Base-by-base conservation (phyloP, 192 early-diverging fungal genomes). In the Dissophora globulifera region DNA sequence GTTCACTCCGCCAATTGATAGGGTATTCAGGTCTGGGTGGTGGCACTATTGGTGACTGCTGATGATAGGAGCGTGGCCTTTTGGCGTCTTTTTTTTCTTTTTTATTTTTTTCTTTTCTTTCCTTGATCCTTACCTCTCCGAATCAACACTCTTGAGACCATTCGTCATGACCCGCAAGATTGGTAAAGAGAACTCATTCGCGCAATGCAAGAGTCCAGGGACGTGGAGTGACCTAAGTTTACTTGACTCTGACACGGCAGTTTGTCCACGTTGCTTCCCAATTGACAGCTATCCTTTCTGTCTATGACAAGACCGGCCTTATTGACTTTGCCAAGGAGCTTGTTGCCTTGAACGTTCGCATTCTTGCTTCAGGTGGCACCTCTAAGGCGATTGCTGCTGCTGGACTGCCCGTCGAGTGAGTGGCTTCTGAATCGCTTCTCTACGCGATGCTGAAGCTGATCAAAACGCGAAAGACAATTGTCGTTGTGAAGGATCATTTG, bases 251-350 rank as follows among this genome's bases (percentile, higher is more conserved):
- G 11, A 23, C 43, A 41, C 16, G 16, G 5, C 33, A 32, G 25
- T 47, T 25, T 35, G n/a, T n/a, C n/a, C n/a, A n/a, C n/a, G n/a
- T n/a, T n/a, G n/a, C n/a, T n/a, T n/a, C n/a, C n/a, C n/a, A n/a
- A n/a, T n/a, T n/a, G n/a, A n/a, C 40, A 89, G 92, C 92, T 61
- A 89, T 93, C 49, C 93, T 99, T 30, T 98, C 97, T 53, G 95
- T 99, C 53, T 97, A 94, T 79, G 95, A 99, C 89, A 99, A 99
- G 86, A 95, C 94, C 47, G 94, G 91, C 35, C 91, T 99, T 20
- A 52, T 97, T 22, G 91, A 94, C 45, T 89, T 99, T 55, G 97
- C 95, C 52, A 91, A 87, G 70, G 89, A 87, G 54, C 86, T 99
- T 27, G 79, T 86, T 64, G 86, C 65, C 46, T 85, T 93, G 63